phyloP scores from a whole-genome alignment of 164 flowering plant genomes.

The Vitis rupestris region DNA sequence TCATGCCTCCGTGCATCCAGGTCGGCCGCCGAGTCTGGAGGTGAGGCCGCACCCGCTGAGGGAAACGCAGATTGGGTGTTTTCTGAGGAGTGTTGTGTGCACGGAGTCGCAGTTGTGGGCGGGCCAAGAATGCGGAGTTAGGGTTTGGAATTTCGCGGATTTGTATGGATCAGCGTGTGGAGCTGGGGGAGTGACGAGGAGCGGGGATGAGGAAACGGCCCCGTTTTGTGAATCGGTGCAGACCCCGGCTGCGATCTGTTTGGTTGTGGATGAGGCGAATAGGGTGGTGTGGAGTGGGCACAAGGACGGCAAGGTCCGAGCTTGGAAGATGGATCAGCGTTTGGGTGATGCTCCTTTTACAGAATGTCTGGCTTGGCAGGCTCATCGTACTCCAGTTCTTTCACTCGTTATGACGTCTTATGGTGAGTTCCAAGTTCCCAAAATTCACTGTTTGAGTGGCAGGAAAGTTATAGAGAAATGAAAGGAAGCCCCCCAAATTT shows the following conservation, averaged over 20 bases:
- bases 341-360: conserved; percentile 17
- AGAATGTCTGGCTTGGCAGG: conserved; percentile 52
- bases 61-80: conserved; percentile 53
- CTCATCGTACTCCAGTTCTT: conserved; percentile 51
- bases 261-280: conserved; percentile 46
- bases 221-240: conserved; percentile 43
- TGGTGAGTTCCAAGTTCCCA: conserved; percentile 20
- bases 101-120: conserved; percentile 46
- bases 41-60: conserved; percentile 62
- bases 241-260: conserved; percentile 33
- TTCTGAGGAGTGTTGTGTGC: conserved; percentile 37
- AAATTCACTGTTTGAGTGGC: no score
- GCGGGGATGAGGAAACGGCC: conserved; percentile 45
- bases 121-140: conserved; percentile 42
- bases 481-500: no score
- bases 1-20: conserved; percentile 51
- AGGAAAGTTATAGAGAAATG: no score
- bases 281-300: conserved; percentile 66
- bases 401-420: conserved; percentile 39
- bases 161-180: conserved; percentile 21
- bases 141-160: conserved; percentile 45
- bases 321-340: conserved; percentile 38
- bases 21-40: conserved; percentile 58
- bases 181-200: conserved; percentile 5
- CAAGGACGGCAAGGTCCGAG: conserved; percentile 49